Evolutionary conservation across 768 basidiomycete species (phyloP), one percentile per base, ranked within the genome.

Genomic region (Trametes coccinea): DNA sequence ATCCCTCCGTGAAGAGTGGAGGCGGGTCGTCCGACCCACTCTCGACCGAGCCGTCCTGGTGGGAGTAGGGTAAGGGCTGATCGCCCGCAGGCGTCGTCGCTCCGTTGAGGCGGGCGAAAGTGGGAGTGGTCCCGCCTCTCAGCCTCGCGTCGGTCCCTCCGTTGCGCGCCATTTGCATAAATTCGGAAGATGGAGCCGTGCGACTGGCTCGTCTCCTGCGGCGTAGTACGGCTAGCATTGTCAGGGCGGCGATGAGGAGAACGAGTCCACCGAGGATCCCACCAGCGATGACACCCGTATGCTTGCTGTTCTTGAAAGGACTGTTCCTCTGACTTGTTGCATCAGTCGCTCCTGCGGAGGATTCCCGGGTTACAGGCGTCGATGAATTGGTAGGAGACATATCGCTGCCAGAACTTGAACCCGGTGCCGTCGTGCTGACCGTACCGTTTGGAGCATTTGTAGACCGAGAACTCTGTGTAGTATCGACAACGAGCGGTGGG

Each of bases 111-210:
- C n/a, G 41, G n/a, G 7, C 41, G 41, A 11, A 5, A 37, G 22
- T 22, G 22, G 22, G 22, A 22, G 22, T 22, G 22, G 22, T 22
- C 22, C 22, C 22, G 22, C 22, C 22, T 22, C 22, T 22, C 22
- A 22, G 22, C 22, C 10, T 14, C 13, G 41, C 41, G 7, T 14
- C 13, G 41, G 13, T 14, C 5, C 30, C 30, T 1, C 48, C 29
- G 30, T n/a, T 8, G 48, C 66, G 62, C n/a, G 56, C 60, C 14
- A 51, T 44, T 39, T 50, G 31, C 64, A 65, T 63, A 69, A 87
- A 88, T 64, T 86, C 85, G 11, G 84, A 77, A 13, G 86, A 86
- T 2, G 88, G 87, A 1, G 84, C 77, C n/a, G 74, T 76, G 53
- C 74, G 79, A 30, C 62, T 71, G 17, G 69, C 75, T 41, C 75